Base-by-base conservation (phyloP, 164 flowering plant genomes). In the Litsea cubeba region DNA sequence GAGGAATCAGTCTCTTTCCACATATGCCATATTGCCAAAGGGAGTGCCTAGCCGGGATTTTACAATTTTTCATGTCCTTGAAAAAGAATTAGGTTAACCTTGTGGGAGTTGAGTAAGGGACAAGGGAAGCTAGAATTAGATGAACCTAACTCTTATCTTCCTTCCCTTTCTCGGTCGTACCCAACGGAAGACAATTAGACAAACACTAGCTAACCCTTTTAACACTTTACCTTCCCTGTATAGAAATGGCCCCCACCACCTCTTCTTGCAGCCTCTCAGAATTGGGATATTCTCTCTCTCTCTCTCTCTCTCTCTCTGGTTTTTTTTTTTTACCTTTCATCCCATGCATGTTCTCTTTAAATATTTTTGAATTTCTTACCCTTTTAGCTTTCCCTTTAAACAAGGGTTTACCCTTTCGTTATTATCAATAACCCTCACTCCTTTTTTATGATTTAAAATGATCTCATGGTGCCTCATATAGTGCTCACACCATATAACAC, bases 101-200 rank as follows among this genome's bases (percentile, higher is more conserved):
- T 6, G 46, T 7, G 46, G 46, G 46, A 60, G 23, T 60, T 20
- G 63, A 60, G 63, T 60, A 60, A 7, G n/a, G 63, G 12, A 60
- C 63, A 60, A 60, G 63, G 63, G 63, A 60, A n/a, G 63, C 63
- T 60, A 58, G 46, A 60, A 60, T 60, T 60, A 60, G 63, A 60
- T 60, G 24, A 18, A 60, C 63, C 63, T 60, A 60, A 60, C 63
- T 60, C 11, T 60, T 7, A 60, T 60, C 63, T 60, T 60, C 63
- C 63, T n/a, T 6, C 63, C 24, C 63, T 23, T 60, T 40, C 63
- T 60, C 63, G 46, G n/a, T 60, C 63, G 23, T 23, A 60, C 63
- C 63, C 63, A 60, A 60, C 24, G 8, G 23, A 60, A 60, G 63
- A 60, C 32, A 30, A 30, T 30, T 30, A 0, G 32, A 30, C 63